phyloP scores from a whole-genome alignment of 2,329 filamentous ascomycete species.

The Nemania abortiva region DNA sequence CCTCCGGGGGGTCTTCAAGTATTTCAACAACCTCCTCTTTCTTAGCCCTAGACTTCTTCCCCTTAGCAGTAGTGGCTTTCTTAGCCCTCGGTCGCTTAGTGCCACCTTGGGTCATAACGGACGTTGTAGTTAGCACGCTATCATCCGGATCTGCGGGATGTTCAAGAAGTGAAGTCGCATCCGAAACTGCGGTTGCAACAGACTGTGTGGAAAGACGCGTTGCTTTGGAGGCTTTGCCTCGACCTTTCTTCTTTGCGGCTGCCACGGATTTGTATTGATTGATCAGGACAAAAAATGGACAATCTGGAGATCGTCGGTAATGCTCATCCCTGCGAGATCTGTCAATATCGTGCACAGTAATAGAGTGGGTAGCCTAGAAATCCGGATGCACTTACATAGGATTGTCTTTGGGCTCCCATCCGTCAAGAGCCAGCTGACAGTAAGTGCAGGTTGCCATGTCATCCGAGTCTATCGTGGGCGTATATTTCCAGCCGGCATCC shows the following conservation, averaged over 20 bases:
- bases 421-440: slow-evolving; percentile 88
- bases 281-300: slow-evolving; percentile 82
- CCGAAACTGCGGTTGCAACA: slow-evolving; percentile 62
- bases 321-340: slow-evolving; percentile 78
- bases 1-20: slow-evolving; percentile 50
- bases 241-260: slow-evolving; percentile 65
- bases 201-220: slow-evolving; percentile 75
- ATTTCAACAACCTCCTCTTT: slow-evolving; percentile 67
- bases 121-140: slow-evolving; percentile 70
- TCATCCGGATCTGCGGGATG: slow-evolving; percentile 66
- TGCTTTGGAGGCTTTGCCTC: slow-evolving; percentile 74
- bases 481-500: slow-evolving; percentile 94
- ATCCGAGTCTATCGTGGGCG: slow-evolving; percentile 82
- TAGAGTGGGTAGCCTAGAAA: background rate
- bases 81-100: slow-evolving; percentile 64
- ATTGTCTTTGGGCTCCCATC: slow-evolving; percentile 94
- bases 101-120: slow-evolving; percentile 67
- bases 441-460: slow-evolving; percentile 94
- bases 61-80: slow-evolving; percentile 65
- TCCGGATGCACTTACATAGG: slow-evolving; percentile 73
- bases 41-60: slow-evolving; percentile 61
- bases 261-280: slow-evolving; percentile 62
- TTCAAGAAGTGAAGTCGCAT: slow-evolving; percentile 62
- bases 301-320: slow-evolving; percentile 79
- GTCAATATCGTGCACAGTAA: slow-evolving; percentile 29